Percentiles rank a stretch among this genome's conserved stretches.
phyloP scores from a whole-genome alignment of 75 land plant genomes.

The Gnetum montanum region DNA sequence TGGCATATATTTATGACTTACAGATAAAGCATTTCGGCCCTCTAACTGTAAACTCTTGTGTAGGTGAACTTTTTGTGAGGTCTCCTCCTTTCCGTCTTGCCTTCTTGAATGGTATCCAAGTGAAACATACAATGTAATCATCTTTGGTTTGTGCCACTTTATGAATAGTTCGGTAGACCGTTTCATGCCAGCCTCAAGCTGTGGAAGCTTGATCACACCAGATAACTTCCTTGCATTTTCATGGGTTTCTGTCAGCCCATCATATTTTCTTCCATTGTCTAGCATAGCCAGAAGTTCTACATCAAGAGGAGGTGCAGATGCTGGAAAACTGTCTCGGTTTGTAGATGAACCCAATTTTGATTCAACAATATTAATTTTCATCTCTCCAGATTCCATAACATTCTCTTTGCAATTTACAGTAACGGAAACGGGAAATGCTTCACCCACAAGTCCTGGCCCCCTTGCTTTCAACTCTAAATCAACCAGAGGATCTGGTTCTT shows the following conservation, averaged over 20 bases:
- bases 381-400: constrained; percentile 61
- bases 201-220: constrained; percentile 69
- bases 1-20: constrained; percentile 51
- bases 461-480: constrained; percentile 53
- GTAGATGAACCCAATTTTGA: constrained; percentile 33
- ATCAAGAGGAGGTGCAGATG: constrained; percentile 26
- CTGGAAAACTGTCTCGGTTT: constrained; percentile 45
- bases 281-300: constrained; percentile 45
- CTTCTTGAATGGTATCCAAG: constrained; percentile 51
- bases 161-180: constrained; percentile 73
- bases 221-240: constrained; percentile 49
- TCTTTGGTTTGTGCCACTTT: constrained; percentile 78
- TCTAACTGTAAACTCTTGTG: constrained; percentile 82
- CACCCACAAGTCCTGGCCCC: constrained; percentile 88
- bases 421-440: constrained; percentile 56
- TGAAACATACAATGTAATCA: constrained; percentile 65
- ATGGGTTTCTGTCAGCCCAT: constrained; percentile 8
- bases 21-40: constrained; percentile 46
- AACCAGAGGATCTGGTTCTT: constrained; percentile 89
- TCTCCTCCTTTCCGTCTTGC: constrained; percentile 21
- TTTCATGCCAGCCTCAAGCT: constrained; percentile 30
- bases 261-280: constrained; percentile 15
- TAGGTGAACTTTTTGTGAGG: constrained; percentile 37
- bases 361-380: constrained; percentile 80
- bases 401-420: constrained; percentile 56